Percentiles rank a stretch among this genome's conserved stretches.
Conservation (phyloP, 2,329 filamentous ascomycete species). For the Cladosporium sp. region DNA sequence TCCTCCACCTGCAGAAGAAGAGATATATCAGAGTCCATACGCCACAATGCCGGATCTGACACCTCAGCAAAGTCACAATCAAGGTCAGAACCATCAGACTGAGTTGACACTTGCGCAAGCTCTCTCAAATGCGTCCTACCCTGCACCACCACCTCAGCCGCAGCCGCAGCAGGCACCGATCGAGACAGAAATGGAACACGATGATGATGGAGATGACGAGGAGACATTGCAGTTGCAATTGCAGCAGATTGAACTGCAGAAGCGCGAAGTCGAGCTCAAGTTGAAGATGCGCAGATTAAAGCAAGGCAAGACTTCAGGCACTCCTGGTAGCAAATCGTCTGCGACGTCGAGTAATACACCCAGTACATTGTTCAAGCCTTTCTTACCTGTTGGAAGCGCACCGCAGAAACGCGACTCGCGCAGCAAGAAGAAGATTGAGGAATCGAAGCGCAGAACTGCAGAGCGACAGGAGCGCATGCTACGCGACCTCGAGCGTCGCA, state of each 20-base stretch:
- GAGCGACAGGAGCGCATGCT: conserved; percentile 35
- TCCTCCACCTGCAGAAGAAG: not conserved
- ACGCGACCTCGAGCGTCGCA: conserved; percentile 32
- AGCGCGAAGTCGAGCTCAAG: conserved; percentile 34
- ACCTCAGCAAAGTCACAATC: conserved; percentile 4
- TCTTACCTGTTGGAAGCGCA: conserved; percentile 5
- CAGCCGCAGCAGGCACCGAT: conserved; percentile 9
- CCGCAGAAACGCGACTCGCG: conserved; percentile 31
- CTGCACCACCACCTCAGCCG: not conserved
- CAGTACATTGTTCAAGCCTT: conserved; percentile 18
- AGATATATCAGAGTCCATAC: conserved; percentile 31
- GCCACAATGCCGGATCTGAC: conserved; percentile 27
- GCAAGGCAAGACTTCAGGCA: conserved; percentile 21
- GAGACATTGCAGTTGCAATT: conserved; percentile 33
- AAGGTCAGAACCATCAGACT: conserved; percentile 16
- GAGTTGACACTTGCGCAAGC: conserved; percentile 29
- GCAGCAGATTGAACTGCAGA: conserved; percentile 33
- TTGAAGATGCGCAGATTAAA: conserved; percentile 32
- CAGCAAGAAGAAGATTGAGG: conserved; percentile 35
- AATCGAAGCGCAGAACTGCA: conserved; percentile 32
- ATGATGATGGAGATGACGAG: conserved; percentile 29
- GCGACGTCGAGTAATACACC: conserved; percentile 21
- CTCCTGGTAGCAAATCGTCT: conserved; percentile 17
- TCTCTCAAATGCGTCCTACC: conserved; percentile 20
- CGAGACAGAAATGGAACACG: conserved; percentile 16